phyloP scores from a whole-genome alignment of 2,329 filamentous ascomycete species.

The Penicillium sp. region DNA sequence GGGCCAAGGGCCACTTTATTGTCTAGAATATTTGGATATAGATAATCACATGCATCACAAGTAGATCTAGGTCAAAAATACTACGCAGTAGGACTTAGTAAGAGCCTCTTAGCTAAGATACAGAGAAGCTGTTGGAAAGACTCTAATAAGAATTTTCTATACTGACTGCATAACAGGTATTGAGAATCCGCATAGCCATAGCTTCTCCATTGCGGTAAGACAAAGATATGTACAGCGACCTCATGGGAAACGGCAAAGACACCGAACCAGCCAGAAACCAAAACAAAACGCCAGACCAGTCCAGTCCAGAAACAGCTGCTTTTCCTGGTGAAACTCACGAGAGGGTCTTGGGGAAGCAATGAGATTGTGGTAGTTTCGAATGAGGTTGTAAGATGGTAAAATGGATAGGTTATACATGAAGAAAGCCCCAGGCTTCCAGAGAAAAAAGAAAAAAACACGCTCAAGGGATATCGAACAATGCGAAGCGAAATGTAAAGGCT shows the following conservation, averaged over 20 bases:
- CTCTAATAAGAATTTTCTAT: slow-evolving; percentile 2
- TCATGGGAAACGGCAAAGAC: too few species aligned
- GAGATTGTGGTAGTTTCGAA: slow-evolving; percentile 3
- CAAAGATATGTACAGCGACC: not conserved
- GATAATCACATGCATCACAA: too few species aligned
- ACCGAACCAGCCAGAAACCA: not conserved
- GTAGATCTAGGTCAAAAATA: too few species aligned
- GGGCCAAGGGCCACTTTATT: too few species aligned
- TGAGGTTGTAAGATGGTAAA: not conserved
- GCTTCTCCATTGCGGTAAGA: not conserved
- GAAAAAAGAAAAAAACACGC: slow-evolving; percentile 20
- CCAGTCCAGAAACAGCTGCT: not conserved
- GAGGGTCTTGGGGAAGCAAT: not conserved
- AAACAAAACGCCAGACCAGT: not conserved
- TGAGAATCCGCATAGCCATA: not conserved
- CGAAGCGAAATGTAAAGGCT: slow-evolving; percentile 9
- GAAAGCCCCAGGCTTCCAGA: slow-evolving; percentile 22
- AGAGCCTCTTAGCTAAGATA: too few species aligned
- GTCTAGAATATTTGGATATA: too few species aligned
- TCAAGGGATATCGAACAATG: slow-evolving; percentile 27
- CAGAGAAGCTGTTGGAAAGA: not conserved
- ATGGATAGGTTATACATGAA: slow-evolving; percentile 5
- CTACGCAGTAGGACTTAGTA: too few species aligned
- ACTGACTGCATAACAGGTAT: slow-evolving; percentile 12
- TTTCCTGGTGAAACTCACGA: not conserved